Base-by-base conservation (phyloP, 23 red algal species). In the Pyropia yezoensis region DNA sequence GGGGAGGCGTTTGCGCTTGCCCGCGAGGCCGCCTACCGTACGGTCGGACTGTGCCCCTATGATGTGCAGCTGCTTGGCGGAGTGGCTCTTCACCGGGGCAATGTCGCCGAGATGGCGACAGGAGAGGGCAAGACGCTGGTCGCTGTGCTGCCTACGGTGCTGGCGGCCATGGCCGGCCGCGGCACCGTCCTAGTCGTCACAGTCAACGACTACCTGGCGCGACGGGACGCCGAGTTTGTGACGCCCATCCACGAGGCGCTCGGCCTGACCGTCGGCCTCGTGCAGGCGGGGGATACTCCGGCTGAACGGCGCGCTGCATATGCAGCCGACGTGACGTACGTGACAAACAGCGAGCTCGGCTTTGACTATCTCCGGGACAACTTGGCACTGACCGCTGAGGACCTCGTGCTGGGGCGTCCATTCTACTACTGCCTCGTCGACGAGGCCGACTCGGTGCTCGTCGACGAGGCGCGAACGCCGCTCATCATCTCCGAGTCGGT, bases 361-460 rank as follows among this genome's bases (percentile, higher is more conserved):
- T 98, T 98, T 74, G 94, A 98, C 64, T 98, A 98, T 34, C 73
- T 98, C 23, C 74, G 94, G 16, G 94, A 98, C 61, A 75, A 98
- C 66, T 73, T 95, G 62, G 90, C 82, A 67, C 70, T 98, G 71
- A 88, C 29, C 7, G 71, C 50, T 6, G 70, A 57, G 20, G 84
- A 86, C 61, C 61, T 85, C 18, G 94, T 90, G 33, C 50, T 86
- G 13, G 59, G 59, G 32, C 72, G 73, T 27, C 75, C 91, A 6
- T 77, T 98, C 11, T 68, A 57, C 16, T 98, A 65, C 69, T 89
- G 85, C 72, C 80, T 98, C 15, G 67, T 98, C 11, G 94, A 98
- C 72, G 94, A 98, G 59, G 94, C 88, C 0, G 94, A 98, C 67
- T 90, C 94, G 24, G 87, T 98, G 54, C 66, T 98, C 23, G 88